Conservation (phyloP, 345 rosid genomes). For the Theobroma cacao region DNA sequence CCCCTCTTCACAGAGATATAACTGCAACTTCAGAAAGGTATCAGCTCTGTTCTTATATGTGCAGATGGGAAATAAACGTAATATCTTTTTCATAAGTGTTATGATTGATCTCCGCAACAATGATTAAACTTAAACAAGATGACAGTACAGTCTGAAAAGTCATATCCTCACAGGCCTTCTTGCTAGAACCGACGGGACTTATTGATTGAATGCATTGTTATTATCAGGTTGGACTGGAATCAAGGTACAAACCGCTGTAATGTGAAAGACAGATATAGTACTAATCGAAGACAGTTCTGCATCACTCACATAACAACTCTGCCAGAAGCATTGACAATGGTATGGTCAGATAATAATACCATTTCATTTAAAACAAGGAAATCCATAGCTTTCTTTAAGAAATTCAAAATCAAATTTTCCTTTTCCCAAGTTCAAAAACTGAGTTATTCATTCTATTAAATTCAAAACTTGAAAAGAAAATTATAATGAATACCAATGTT, state of each 20-base stretch:
- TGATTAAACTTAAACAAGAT: not conserved
- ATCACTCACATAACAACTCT: not conserved
- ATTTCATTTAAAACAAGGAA: not conserved
- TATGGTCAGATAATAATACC: not conserved
- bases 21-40: no score
- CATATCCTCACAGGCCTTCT: not conserved
- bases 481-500: not conserved
- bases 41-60: no score
- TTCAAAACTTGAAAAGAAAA: no score
- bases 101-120: not conserved
- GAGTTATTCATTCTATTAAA: not conserved
- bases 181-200: not conserved
- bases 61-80: not conserved
- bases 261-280: not conserved
- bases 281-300: not conserved
- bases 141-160: not conserved
- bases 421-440: not conserved
- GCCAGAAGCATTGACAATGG: not conserved
- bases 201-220: not conserved
- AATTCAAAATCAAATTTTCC: not conserved
- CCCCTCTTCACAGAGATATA: no score
- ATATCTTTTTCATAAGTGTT: not conserved
- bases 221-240: not conserved
- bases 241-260: not conserved
- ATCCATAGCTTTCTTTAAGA: not conserved